A percentile compares a stretch with the other conserved stretches of the same genome.
phyloP scores from a whole-genome alignment of 345 rosid genomes.

The Hibiscus syriacus region DNA sequence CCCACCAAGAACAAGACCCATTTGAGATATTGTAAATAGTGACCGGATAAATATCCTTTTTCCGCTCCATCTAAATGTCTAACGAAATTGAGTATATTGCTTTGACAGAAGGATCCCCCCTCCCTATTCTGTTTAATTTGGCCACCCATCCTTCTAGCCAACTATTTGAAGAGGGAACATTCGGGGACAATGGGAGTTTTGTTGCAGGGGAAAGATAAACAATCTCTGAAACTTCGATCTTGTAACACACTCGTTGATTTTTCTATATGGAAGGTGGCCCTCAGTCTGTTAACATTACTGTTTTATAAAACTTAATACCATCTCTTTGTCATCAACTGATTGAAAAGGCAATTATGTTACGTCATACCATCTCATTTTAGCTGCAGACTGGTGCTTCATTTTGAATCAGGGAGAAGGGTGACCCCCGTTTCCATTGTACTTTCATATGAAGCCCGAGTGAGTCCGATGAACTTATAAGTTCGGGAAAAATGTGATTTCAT shows the following conservation, averaged over 20 bases:
- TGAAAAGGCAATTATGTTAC: not conserved
- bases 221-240: not conserved
- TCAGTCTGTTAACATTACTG: not conserved
- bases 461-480: too few relatives aligned
- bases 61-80: conserved; percentile 7
- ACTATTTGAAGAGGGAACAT: too few relatives aligned
- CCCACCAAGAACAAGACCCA: conserved; percentile 50
- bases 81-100: not conserved
- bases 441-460: too few relatives aligned
- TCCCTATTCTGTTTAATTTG: too few relatives aligned
- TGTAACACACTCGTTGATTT: not conserved
- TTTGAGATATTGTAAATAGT: conserved; percentile 37
- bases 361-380: not conserved
- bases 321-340: not conserved
- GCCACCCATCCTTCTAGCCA: too few relatives aligned
- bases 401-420: too few relatives aligned
- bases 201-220: not conserved
- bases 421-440: too few relatives aligned
- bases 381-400: not conserved
- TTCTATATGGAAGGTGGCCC: not conserved
- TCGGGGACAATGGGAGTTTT: not conserved
- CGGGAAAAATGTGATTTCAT: too few relatives aligned
- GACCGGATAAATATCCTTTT: not conserved
- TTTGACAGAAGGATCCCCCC: too few relatives aligned
- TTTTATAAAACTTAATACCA: not conserved